A percentile compares a stretch with the other conserved stretches of the same genome.
These are phyloP conservation scores for Asclepias syriaca DNA, from an alignment of 257 asterid genomes.

Conservation along the genomic window DNA sequence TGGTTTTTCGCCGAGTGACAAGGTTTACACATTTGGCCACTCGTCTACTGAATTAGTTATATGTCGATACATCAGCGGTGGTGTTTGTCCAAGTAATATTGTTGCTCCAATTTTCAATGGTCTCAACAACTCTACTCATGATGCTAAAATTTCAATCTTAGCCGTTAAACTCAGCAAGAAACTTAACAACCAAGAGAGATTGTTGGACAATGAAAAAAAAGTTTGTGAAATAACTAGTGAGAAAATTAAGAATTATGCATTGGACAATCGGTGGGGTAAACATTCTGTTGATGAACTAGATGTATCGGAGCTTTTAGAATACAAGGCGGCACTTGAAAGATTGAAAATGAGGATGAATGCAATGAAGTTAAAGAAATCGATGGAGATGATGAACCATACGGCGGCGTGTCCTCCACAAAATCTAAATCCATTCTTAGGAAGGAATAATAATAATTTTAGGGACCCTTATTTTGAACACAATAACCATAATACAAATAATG, in stretches of 20 bases:
- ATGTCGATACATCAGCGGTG: too few species aligned
- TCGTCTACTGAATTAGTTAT: too few species aligned
- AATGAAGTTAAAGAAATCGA: constrained; percentile 4
- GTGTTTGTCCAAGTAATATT: too few species aligned
- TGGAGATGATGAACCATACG: background rate
- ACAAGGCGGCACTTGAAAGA: constrained; percentile 11
- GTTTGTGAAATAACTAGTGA: background rate
- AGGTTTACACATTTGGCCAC: too few species aligned
- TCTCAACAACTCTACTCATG: constrained; percentile 14
- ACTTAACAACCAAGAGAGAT: background rate
- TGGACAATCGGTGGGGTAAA: constrained; percentile 34
- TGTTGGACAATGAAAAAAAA: background rate
- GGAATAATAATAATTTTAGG: background rate
- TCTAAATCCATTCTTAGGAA: background rate
- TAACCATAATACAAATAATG: too few species aligned
- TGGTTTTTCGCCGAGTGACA: too few species aligned
- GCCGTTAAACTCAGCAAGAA: constrained; percentile 28
- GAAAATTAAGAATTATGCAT: constrained; percentile 10
- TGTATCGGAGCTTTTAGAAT: constrained; percentile 21
- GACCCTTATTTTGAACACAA: too few species aligned
- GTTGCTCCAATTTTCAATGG: constrained; percentile 3
- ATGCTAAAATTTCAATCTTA: background rate
- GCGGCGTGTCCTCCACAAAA: background rate
- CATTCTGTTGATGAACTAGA: constrained; percentile 15
- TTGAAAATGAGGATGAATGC: constrained; percentile 20